These are phyloP conservation scores for Thraustochytrium sp. DNA, from an alignment of 352 stramenopile genomes.

Conservation along the genomic window DNA sequence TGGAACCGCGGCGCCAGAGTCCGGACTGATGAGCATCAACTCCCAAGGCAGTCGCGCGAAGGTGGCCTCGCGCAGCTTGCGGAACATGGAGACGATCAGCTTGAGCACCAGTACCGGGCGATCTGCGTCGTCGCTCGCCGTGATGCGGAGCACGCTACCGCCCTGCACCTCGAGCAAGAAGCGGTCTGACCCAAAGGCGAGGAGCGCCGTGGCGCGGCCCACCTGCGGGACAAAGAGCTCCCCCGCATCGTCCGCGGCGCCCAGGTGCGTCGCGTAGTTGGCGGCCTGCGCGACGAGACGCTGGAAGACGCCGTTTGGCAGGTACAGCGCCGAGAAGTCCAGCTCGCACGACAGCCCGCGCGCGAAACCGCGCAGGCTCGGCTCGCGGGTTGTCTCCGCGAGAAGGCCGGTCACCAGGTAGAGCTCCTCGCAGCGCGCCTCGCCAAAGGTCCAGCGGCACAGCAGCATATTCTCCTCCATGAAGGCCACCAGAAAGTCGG, in stretches of 20 bases:
- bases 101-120: too few species aligned
- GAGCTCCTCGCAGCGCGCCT: too few species aligned
- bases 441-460: neutral
- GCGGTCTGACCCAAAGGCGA: too few species aligned
- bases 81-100: too few species aligned
- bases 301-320: slow-evolving; percentile 34
- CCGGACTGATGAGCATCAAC: too few species aligned
- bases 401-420: slow-evolving; percentile 4
- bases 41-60: too few species aligned
- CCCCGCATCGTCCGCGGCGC: too few species aligned
- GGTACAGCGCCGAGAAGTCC: slow-evolving; percentile 26
- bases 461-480: neutral
- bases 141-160: too few species aligned
- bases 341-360: neutral
- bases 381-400: neutral
- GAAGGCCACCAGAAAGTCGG: neutral
- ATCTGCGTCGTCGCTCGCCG: too few species aligned
- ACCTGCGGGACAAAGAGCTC: neutral
- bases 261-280: neutral
- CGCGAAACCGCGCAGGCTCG: neutral
- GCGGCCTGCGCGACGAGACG: neutral
- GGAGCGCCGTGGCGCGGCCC: neutral
- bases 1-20: too few species aligned
- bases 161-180: too few species aligned
- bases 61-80: too few species aligned